These are phyloP conservation scores for Fusarium pseudocircinatum DNA, from an alignment of 2,329 filamentous ascomycete genomes.

Conservation along the genomic window DNA sequence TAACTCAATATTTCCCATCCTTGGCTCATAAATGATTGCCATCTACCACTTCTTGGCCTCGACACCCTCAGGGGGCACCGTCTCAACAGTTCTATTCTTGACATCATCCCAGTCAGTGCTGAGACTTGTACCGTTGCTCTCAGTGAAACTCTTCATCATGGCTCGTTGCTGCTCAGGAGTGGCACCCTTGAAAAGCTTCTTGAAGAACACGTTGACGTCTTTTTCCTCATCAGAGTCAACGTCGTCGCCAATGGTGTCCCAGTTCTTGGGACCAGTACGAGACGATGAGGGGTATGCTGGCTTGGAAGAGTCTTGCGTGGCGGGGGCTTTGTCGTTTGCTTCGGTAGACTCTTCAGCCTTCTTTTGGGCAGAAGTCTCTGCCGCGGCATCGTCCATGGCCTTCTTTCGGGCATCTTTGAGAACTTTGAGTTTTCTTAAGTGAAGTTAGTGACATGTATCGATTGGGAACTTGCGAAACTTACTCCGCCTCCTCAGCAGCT, in stretches of 20 bases:
- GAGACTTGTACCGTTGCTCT: conserved; percentile 92
- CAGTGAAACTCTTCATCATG: conserved; percentile 97
- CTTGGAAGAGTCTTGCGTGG: not conserved
- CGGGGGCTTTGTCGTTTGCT: conserved; percentile 15
- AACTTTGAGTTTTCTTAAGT: conserved; percentile 19
- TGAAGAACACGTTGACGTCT: conserved; percentile 86
- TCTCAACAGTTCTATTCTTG: conserved; percentile 74
- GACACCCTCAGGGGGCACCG: conserved; percentile 78
- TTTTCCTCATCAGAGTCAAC: conserved; percentile 67
- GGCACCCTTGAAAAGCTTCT: conserved; percentile 81
- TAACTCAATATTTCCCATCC: not conserved
- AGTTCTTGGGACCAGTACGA: conserved; percentile 84
- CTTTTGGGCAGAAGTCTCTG: not conserved
- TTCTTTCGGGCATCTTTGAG: conserved; percentile 38
- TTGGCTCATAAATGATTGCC: not conserved
- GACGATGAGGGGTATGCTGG: conserved; percentile 85
- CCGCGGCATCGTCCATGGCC: conserved; percentile 21
- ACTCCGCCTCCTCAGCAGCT: conserved; percentile 31
- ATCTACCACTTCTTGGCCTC: conserved; percentile 74
- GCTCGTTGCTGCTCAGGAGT: conserved; percentile 84
- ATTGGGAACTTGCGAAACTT: not conserved
- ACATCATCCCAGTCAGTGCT: conserved; percentile 95
- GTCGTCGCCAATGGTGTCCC: conserved; percentile 77
- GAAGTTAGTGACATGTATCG: not conserved
- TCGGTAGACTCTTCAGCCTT: conserved; percentile 2